A percentile compares a stretch with the other conserved stretches of the same genome.
Evolutionary conservation across 2,329 filamentous ascomycete species (phyloP).

Genomic region (Neofusicoccum cordaticola): DNA sequence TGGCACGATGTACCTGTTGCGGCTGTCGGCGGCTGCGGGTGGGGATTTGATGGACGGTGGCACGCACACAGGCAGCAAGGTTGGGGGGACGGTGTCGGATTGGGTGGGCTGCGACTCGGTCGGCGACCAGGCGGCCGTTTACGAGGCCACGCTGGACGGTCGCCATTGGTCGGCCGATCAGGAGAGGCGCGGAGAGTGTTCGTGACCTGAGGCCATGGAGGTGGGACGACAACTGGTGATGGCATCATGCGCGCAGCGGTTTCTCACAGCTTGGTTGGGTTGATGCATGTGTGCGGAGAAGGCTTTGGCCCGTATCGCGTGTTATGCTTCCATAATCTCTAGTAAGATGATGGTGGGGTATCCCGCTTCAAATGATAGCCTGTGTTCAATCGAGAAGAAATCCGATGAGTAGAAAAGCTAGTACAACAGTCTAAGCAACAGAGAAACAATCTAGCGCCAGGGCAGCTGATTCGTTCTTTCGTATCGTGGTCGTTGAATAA

Average conservation of each 20-base stretch:
- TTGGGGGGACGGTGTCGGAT: too few relatives aligned
- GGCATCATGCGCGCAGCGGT: neutral
- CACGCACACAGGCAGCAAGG: neutral
- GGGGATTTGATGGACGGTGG: neutral
- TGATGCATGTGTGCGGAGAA: neutral
- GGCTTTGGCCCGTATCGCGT: neutral
- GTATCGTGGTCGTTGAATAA: neutral
- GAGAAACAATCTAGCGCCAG: conserved; percentile 2
- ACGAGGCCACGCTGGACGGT: neutral
- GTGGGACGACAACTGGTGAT: conserved; percentile 15
- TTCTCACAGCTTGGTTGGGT: neutral
- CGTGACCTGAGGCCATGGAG: neutral
- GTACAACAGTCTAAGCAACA: neutral
- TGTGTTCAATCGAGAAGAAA: neutral
- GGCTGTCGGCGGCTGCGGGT: neutral
- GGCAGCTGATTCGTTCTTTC: neutral
- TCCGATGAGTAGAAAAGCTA: neutral
- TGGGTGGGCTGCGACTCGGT: neutral
- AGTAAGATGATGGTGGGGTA: neutral
- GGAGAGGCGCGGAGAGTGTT: neutral
- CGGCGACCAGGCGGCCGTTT: neutral
- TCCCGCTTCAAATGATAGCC: neutral
- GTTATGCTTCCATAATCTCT: neutral
- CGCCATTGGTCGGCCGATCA: neutral
- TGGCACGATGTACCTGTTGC: neutral